Base-by-base conservation (phyloP, 1,284 basidiomycete species). In the Lentinula novae-zelandiae region DNA sequence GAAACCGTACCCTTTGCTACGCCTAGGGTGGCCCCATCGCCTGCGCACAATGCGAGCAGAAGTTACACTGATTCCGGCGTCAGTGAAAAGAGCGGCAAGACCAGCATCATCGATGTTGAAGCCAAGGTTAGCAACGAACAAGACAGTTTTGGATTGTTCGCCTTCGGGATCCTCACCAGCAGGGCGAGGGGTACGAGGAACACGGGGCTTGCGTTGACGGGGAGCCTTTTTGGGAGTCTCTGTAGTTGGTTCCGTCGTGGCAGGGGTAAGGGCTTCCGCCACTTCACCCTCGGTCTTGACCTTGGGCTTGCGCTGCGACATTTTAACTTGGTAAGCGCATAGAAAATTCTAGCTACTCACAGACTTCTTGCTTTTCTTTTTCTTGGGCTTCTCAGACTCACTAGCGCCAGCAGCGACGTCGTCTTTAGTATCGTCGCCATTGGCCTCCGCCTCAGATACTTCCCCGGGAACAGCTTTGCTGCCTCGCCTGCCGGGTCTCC, bases 91-190 rank as follows among this genome's bases (percentile, higher is more conserved):
- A 53, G 84, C 77, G 48, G 82, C 73, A 64, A 96, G 86, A 58
- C 79, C 86, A 40, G 82, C 87, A 69, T 97, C 94, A 63, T 93
- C 92, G 65, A 96, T 84, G 71, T 78, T 87, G 84, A 96, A 97
- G 42, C 93, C 91, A 61, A 97, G 91, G 80, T 97, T 97, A 75
- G 94, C 94, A 65, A 97, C 95, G 69, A 97, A 97, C 65, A 97
- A 79, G 74, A 93, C 87, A 64, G 82, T 91, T 83, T 92, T 88
- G 70, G 88, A 91, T 42, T 85, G 89, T 71, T 91, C 89, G 67
- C 92, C 92, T 61, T 79, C 78, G 38, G 92, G 90, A 61, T 89
- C 87, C 73, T 91, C 87, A 60, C 89, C 90, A 38, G 80, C 82
- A 42, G 87, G 80, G 67, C 89, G 90, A 59, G 78, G 73, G 55